Percentiles rank a stretch among this genome's conserved stretches.
phyloP scores from a whole-genome alignment of 2,329 filamentous ascomycete species.

The Alternaria consortialis region DNA sequence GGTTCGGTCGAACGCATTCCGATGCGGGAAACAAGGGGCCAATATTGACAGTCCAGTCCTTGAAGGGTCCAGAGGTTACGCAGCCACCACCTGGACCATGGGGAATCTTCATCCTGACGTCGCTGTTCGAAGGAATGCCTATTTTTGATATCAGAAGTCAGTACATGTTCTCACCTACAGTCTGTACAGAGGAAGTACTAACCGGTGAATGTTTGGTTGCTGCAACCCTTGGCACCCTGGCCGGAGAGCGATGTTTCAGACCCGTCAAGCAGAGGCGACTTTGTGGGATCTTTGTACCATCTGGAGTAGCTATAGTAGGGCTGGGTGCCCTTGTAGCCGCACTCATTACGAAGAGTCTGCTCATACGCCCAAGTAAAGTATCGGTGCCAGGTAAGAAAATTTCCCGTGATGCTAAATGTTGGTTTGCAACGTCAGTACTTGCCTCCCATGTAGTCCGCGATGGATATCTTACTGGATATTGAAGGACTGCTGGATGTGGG shows the following conservation, averaged over 20 bases:
- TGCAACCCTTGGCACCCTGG: conserved; percentile 51
- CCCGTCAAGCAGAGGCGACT: conserved; percentile 64
- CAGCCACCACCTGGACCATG: conserved; percentile 64
- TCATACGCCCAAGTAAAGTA: conserved; percentile 38
- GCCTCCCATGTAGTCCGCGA: not conserved
- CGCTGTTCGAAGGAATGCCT: conserved; percentile 26
- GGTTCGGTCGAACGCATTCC: conserved; percentile 35
- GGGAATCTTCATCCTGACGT: conserved; percentile 49
- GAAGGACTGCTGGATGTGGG: conserved; percentile 40
- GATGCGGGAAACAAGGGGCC: conserved; percentile 57
- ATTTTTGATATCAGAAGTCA: too few relatives aligned
- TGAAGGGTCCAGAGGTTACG: conserved; percentile 61
- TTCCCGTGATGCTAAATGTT: conserved; percentile 25
- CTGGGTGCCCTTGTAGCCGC: conserved; percentile 37
- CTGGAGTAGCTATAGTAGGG: conserved; percentile 35
- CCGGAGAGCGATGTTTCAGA: conserved; percentile 57
- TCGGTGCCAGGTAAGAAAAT: conserved; percentile 37
- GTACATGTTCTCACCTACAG: too few relatives aligned
- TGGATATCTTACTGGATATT: conserved; percentile 20
- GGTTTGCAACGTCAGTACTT: not conserved
- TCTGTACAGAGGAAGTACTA: too few relatives aligned
- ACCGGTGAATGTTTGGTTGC: conserved; percentile 30
- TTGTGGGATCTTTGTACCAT: conserved; percentile 36
- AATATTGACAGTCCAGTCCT: conserved; percentile 53
- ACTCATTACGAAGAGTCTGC: conserved; percentile 37